Evolutionary conservation across 1,284 basidiomycete genomes (phyloP).

Genomic region (Xerocomus amazonicus): DNA sequence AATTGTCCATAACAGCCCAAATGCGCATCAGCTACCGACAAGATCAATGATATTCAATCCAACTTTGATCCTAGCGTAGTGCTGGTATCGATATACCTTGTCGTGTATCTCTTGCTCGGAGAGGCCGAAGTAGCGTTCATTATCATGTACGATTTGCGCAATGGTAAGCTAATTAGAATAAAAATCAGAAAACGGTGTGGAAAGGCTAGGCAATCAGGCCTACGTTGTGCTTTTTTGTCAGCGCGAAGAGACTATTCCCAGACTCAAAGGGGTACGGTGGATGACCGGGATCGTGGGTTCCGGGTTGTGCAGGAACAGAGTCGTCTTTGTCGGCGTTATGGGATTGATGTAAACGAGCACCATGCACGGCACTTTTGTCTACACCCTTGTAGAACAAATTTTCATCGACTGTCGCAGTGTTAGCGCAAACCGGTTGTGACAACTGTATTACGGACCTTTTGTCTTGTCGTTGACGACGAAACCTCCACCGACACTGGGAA

Average conservation of each 20-base stretch:
- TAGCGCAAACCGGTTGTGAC: neutral
- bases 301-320: conserved; percentile 11
- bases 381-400: conserved; percentile 97
- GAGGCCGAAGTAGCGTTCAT: conserved; percentile 80
- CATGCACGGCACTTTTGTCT: conserved; percentile 77
- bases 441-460: conserved; percentile 45
- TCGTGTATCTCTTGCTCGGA: conserved; percentile 72
- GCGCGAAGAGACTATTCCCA: conserved; percentile 70
- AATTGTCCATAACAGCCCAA: conserved; percentile 93
- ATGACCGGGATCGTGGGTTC: conserved; percentile 38
- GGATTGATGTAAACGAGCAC: conserved; percentile 71
- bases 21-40: conserved; percentile 62
- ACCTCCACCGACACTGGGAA: conserved; percentile 77
- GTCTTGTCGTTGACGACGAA: conserved; percentile 91
- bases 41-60: neutral
- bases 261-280: conserved; percentile 86
- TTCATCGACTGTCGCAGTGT: conserved; percentile 65
- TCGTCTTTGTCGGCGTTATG: conserved; percentile 41
- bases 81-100: conserved; percentile 48
- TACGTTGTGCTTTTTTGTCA: conserved; percentile 84
- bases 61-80: neutral
- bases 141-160: conserved; percentile 93
- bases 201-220: conserved; percentile 22
- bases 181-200: conserved; percentile 5
- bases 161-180: conserved; percentile 73